Evolutionary conservation across 495 filamentous ascomycete species (phyloP).

Genomic region (Talaromyces ruber): DNA sequence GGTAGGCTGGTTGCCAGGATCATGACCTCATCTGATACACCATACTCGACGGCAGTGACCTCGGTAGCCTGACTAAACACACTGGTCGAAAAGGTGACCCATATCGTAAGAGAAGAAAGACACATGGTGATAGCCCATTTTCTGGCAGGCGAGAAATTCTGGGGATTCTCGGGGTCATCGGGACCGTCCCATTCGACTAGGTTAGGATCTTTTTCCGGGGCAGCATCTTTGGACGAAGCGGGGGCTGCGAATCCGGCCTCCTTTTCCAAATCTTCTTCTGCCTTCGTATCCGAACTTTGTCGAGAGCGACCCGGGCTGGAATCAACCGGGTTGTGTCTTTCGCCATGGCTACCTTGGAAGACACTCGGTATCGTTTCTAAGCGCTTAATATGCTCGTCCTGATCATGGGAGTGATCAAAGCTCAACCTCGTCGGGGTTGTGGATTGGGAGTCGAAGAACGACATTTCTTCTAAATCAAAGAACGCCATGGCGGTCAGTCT

Average conservation of each 20-base stretch:
- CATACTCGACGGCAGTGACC: constrained; percentile 39
- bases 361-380: constrained; percentile 3
- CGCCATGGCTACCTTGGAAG: not conserved
- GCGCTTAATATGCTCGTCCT: not conserved
- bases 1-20: constrained; percentile 47
- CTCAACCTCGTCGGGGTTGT: constrained; percentile 4
- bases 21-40: constrained; percentile 46
- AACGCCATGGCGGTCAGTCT: not conserved
- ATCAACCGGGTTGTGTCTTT: not conserved
- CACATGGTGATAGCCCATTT: constrained; percentile 69
- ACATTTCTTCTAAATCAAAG: not conserved
- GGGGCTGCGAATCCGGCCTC: not conserved
- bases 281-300: not conserved
- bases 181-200: constrained; percentile 36
- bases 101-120: constrained; percentile 47
- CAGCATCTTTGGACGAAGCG: not conserved
- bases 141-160: constrained; percentile 50
- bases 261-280: not conserved
- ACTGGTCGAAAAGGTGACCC: constrained; percentile 50
- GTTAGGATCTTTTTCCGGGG: constrained; percentile 27
- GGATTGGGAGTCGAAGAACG: constrained; percentile 3
- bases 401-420: not conserved
- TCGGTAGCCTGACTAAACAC: constrained; percentile 49
- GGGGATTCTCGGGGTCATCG: constrained; percentile 62
- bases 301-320: not conserved